Evolutionary conservation across 805 yeast genomes (phyloP).

Genomic region (Lipomyces chichibuensis): DNA sequence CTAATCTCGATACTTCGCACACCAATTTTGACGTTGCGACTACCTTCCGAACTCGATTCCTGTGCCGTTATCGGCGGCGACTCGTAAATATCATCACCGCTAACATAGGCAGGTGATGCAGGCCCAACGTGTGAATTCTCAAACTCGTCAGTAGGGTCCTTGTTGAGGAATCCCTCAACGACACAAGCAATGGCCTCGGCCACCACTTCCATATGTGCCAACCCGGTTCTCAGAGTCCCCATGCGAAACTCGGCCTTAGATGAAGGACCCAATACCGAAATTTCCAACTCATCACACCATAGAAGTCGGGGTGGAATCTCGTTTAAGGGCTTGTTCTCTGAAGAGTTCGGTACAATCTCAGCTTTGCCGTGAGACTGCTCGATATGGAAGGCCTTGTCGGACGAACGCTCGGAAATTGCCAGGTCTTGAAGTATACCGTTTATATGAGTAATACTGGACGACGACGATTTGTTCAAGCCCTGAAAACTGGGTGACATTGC

Average conservation of each 20-base stretch:
- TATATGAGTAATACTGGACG: neutral
- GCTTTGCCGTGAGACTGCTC: neutral
- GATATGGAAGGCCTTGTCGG: neutral
- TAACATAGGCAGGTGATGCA: constrained; percentile 12
- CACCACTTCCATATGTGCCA: constrained; percentile 27
- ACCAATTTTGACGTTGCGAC: constrained; percentile 19
- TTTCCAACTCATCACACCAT: constrained; percentile 30
- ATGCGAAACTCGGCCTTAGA: constrained; percentile 17
- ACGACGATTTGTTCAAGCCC: neutral
- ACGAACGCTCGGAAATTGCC: neutral
- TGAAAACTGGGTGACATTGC: constrained; percentile 58
- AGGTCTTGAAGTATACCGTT: neutral
- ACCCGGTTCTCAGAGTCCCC: constrained; percentile 19
- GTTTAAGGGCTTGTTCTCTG: neutral
- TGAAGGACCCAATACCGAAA: constrained; percentile 1
- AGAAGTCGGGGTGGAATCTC: constrained; percentile 12
- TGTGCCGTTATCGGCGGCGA: neutral
- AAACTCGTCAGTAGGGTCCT: neutral
- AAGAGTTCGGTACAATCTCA: neutral
- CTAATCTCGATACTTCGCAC: constrained; percentile 18
- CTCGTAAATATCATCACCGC: constrained; percentile 5
- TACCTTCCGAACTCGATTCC: neutral
- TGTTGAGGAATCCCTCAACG: constrained; percentile 20
- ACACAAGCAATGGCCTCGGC: constrained; percentile 17
- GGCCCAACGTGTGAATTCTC: neutral